Evolutionary conservation across 805 yeast genomes (phyloP), one percentile per base, ranked within the genome.

Genomic region (Jamesozyma rosinii): DNA sequence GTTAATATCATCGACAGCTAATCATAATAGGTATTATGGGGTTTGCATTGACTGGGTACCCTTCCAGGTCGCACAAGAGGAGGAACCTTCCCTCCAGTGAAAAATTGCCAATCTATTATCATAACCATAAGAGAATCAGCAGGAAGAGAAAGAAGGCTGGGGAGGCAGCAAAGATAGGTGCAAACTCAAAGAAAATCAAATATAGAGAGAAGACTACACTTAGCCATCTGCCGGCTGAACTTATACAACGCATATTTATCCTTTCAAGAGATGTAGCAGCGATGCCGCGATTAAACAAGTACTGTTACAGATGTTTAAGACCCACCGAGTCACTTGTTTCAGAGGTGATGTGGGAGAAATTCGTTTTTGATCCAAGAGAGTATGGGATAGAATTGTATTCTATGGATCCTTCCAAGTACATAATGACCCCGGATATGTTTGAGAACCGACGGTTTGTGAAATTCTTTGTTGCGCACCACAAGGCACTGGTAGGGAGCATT

Each of bases 11-110:
- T n/a, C n/a, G n/a, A n/a, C n/a, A n/a, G n/a, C n/a, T n/a, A n/a
- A n/a, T n/a, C n/a, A n/a, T n/a, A n/a, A n/a, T n/a, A n/a, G 13
- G 14, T 4, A 32, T 6, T 14, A 54, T 54, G 58, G 58, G 58
- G 10, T 54, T 43, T 41, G 47, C 49, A 17, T 36, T 37, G 10
- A 37, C 43, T 6, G 58, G 58, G 1, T 51, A 49, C 36, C 49
- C 58, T n/a, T 44, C 54, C 3, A 43, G 49, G 35, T 42, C 32
- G 13, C 49, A 51, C 20, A 53, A 53, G 41, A 46, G 55, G 22
- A 34, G 45, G 30, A 43, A 19, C n/a, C 11, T 46, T 13, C 41
- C 39, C 2, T 21, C 38, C 27, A 27, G 21, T 24, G 43, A 46
- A 15, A 20, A 27, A 2, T 10, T 44, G 13, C 46, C 43, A 3